These are phyloP conservation scores for Diplotaxis tenuifolia DNA, from an alignment of 345 rosid species.

Conservation along the genomic window DNA sequence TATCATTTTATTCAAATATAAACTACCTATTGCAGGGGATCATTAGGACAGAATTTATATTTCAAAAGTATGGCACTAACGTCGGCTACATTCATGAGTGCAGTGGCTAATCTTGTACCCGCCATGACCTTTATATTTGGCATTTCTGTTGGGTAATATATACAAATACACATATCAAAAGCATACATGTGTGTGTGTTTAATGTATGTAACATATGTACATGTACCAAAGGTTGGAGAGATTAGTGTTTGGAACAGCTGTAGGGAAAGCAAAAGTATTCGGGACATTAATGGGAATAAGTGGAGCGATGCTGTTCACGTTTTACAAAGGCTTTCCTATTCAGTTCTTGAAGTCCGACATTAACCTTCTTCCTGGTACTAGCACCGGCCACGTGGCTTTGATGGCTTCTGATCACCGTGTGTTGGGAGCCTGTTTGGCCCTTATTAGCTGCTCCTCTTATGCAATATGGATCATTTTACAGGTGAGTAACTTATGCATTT, in stretches of 20 bases:
- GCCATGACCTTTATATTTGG: slow-evolving; percentile 48
- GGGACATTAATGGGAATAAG: slow-evolving; percentile 55
- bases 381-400: not conserved
- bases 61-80: slow-evolving; percentile 44
- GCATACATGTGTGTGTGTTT: not conserved
- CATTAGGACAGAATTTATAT: slow-evolving; percentile 40
- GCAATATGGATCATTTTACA: slow-evolving; percentile 47
- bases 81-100: slow-evolving; percentile 45
- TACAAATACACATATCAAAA: not conserved
- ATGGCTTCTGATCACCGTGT: not conserved
- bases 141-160: slow-evolving; percentile 31
- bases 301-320: slow-evolving; percentile 60
- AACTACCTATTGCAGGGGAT: slow-evolving; percentile 44
- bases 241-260: slow-evolving; percentile 23
- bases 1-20: too few relatives aligned
- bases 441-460: slow-evolving; percentile 36
- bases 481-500: slow-evolving; percentile 30
- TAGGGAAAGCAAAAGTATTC: slow-evolving; percentile 50
- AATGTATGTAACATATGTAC: not conserved
- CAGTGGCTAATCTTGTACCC: slow-evolving; percentile 47
- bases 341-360: slow-evolving; percentile 37
- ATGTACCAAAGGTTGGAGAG: slow-evolving; percentile 56
- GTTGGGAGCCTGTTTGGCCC: slow-evolving; percentile 36
- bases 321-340: slow-evolving; percentile 49
- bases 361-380: slow-evolving; percentile 37